Evolutionary conservation across 257 asterid genomes (phyloP).

Genomic region (Nicotiana attenuata): DNA sequence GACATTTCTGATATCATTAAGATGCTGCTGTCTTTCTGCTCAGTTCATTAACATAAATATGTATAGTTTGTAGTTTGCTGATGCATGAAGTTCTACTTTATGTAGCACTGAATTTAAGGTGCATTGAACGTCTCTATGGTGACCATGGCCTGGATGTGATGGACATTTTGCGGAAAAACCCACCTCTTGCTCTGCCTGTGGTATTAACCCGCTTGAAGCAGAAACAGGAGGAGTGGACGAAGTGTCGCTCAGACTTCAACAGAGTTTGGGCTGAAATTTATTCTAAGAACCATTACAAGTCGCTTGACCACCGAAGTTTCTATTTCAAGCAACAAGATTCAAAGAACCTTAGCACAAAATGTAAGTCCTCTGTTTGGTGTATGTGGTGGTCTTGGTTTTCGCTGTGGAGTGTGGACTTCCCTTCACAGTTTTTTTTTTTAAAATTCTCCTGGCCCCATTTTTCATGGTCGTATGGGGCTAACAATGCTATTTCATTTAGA

Average conservation of each 20-base stretch:
- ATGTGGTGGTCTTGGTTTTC: not conserved
- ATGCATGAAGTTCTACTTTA: not conserved
- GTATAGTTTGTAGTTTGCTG: not conserved
- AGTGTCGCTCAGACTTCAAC: constrained; percentile 55
- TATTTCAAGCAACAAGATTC: constrained; percentile 72
- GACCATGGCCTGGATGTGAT: constrained; percentile 42
- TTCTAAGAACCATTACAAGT: constrained; percentile 59
- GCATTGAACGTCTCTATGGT: constrained; percentile 47
- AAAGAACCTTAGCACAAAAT: constrained; percentile 54
- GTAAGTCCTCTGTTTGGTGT: constrained; percentile 9
- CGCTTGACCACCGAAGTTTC: constrained; percentile 67
- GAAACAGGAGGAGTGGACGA: constrained; percentile 42
- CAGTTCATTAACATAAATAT: not conserved
- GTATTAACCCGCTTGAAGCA: constrained; percentile 42
- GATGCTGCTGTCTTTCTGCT: constrained; percentile 1
- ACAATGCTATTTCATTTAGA: not conserved
- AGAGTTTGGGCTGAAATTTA: constrained; percentile 68
- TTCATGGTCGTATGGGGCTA: not conserved
- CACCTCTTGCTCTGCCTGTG: constrained; percentile 30
- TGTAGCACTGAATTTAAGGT: constrained; percentile 35
- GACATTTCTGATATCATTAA: not conserved
- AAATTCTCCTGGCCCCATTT: not conserved
- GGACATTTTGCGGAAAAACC: constrained; percentile 35
- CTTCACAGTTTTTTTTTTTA: not conserved
- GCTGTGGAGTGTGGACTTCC: not conserved